A percentile compares a stretch with the other conserved stretches of the same genome.
These are phyloP conservation scores for Monosporascus ibericus DNA, from an alignment of 2,329 filamentous ascomycete species.

Conservation along the genomic window DNA sequence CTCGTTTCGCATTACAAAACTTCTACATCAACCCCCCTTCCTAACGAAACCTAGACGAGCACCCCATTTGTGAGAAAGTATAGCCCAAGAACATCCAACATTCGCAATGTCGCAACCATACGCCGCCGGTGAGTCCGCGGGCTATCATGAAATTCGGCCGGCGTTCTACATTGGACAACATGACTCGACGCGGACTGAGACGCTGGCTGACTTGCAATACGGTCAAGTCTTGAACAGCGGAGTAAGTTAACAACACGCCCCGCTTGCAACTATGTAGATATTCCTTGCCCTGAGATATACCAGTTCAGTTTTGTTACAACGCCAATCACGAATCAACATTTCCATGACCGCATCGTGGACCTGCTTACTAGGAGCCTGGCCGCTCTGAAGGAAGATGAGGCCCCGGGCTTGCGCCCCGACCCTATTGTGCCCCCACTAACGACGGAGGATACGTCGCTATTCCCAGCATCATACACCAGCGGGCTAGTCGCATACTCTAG, in stretches of 20 bases:
- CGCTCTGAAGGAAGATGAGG: conserved; percentile 37
- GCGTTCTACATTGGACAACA: conserved; percentile 70
- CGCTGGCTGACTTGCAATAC: conserved; percentile 59
- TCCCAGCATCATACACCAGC: conserved; percentile 60
- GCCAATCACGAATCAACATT: conserved; percentile 69
- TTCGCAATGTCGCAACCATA: conserved; percentile 17
- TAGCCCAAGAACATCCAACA: no score
- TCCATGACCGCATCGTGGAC: conserved; percentile 61
- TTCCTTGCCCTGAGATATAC: conserved; percentile 8
- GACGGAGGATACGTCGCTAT: conserved; percentile 70
- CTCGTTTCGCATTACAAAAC: neutral
- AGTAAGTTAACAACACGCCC: conserved; percentile 42
- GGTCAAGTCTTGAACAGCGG: conserved; percentile 62
- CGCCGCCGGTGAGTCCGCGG: conserved; percentile 12
- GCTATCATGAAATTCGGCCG: conserved; percentile 44
- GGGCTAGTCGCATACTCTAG: conserved; percentile 77
- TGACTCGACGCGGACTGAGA: conserved; percentile 55
- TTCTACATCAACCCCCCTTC: neutral
- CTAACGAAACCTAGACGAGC: neutral
- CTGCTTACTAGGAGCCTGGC: conserved; percentile 52
- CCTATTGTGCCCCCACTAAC: conserved; percentile 64
- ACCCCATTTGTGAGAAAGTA: no score
- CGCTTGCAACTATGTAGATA: conserved; percentile 1
- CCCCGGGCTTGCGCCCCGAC: conserved; percentile 43
- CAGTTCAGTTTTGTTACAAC: conserved; percentile 76